A percentile compares a stretch with the other conserved stretches of the same genome.
Evolutionary conservation across 164 flowering plant species (phyloP).

Genomic region (Pachysandra terminalis): DNA sequence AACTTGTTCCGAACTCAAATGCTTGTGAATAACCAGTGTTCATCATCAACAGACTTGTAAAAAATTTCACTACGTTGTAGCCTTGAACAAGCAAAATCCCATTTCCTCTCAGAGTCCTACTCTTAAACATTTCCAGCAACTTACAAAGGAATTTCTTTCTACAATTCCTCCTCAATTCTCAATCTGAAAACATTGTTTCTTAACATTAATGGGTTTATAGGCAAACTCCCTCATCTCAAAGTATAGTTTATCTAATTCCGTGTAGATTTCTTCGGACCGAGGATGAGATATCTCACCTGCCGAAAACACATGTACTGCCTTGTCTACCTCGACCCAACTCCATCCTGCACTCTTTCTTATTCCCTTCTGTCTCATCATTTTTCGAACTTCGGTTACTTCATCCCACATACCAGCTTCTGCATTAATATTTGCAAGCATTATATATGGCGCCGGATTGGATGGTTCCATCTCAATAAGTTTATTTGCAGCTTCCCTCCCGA

Average conservation of each 20-base stretch:
- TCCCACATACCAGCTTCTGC: constrained; percentile 41
- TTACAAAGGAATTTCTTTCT: too few species aligned
- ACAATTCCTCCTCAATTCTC: too few species aligned
- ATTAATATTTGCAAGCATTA: constrained; percentile 38
- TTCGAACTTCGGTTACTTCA: constrained; percentile 30
- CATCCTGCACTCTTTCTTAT: constrained; percentile 31
- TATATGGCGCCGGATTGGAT: constrained; percentile 27
- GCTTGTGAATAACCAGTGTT: too few species aligned
- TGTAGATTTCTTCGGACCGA: constrained; percentile 22
- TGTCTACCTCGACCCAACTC: constrained; percentile 45
- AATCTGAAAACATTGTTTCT: too few species aligned
- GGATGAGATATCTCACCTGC: constrained; percentile 23
- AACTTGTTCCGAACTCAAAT: too few species aligned
- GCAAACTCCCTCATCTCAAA: constrained; percentile 22
- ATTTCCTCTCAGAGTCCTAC: too few species aligned
- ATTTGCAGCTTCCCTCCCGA: constrained; percentile 38
- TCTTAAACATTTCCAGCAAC: too few species aligned
- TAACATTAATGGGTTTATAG: constrained; percentile 1
- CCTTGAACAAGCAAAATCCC: too few species aligned
- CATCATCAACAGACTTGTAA: too few species aligned
- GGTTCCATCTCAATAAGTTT: constrained; percentile 33
- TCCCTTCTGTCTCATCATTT: constrained; percentile 33
- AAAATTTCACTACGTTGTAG: too few species aligned
- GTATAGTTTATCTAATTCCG: constrained; percentile 22
- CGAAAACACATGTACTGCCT: constrained; percentile 25